A percentile compares a stretch with the other conserved stretches of the same genome.
Conservation (phyloP, 1,284 basidiomycete genomes). For the Calocybe gambosa region DNA sequence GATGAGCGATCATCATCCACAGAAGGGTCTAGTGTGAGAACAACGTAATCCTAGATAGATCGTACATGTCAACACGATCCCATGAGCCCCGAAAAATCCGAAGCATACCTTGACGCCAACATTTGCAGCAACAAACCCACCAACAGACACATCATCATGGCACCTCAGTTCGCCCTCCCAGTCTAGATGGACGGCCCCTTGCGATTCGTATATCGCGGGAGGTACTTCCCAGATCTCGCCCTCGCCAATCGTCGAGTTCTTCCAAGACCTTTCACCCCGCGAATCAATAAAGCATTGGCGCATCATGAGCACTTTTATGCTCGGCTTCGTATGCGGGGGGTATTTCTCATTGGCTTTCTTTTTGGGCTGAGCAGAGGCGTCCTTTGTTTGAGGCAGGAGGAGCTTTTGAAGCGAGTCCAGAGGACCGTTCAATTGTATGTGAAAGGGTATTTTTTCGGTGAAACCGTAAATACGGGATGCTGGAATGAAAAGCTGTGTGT, state of each 20-base stretch:
- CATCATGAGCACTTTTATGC: constrained; percentile 35
- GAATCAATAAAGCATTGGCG: constrained; percentile 33
- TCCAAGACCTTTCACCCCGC: constrained; percentile 26
- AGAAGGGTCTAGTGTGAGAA: constrained; percentile 32
- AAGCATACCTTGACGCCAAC: constrained; percentile 35
- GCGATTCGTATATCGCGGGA: constrained; percentile 21
- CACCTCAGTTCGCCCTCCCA: constrained; percentile 42
- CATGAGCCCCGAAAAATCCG: constrained; percentile 3
- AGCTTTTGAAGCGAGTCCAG: constrained; percentile 36
- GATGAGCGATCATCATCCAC: constrained; percentile 22
- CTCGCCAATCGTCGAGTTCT: constrained; percentile 32
- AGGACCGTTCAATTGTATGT: constrained; percentile 50
- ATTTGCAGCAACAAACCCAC: constrained; percentile 34
- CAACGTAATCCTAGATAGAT: constrained; percentile 47
- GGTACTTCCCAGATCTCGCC: constrained; percentile 34
- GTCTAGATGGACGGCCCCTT: constrained; percentile 27
- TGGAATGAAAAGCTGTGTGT: constrained; percentile 43
- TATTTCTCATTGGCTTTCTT: constrained; percentile 11
- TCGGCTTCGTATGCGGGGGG: constrained; percentile 18
- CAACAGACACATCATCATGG: constrained; percentile 25
- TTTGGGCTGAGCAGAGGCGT: constrained; percentile 3
- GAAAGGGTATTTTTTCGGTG: constrained; percentile 52
- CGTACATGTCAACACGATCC: too few species aligned
- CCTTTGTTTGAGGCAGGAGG: constrained; percentile 20
- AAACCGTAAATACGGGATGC: constrained; percentile 46